A percentile compares a stretch with the other conserved stretches of the same genome.
Evolutionary conservation across 108 stramenopile species (phyloP).

Genomic region (Fistulifera pelliculosa): DNA sequence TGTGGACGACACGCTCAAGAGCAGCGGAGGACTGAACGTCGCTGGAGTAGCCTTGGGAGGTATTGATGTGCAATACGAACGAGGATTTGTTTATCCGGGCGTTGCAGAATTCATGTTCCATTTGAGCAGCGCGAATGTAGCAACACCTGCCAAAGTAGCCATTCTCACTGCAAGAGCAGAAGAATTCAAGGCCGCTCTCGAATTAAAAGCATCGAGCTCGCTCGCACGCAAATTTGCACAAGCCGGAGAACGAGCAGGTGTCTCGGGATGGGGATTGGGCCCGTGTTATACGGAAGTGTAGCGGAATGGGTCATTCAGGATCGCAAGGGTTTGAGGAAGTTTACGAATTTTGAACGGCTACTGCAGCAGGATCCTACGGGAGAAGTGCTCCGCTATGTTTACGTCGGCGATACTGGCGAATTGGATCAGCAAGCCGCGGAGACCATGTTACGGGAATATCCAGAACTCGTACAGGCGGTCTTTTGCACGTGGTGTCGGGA

Average conservation of each 20-base stretch:
- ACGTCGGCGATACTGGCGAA: slow-evolving; percentile 94
- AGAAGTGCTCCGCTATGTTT: slow-evolving; percentile 76
- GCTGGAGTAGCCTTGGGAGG: slow-evolving; percentile 85
- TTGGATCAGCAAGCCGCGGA: slow-evolving; percentile 88
- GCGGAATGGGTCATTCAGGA: slow-evolving; percentile 91
- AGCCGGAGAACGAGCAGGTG: slow-evolving; percentile 61
- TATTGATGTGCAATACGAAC: slow-evolving; percentile 85
- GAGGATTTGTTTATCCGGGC: slow-evolving; percentile 92
- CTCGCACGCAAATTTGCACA: slow-evolving; percentile 63
- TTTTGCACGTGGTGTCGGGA: slow-evolving; percentile 83
- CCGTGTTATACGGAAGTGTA: slow-evolving; percentile 90
- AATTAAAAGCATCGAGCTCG: slow-evolving; percentile 76
- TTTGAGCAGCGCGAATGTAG: slow-evolving; percentile 33
- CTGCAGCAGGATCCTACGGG: slow-evolving; percentile 80
- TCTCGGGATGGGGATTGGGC: slow-evolving; percentile 86
- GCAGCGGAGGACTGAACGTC: slow-evolving; percentile 79
- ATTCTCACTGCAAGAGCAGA: slow-evolving; percentile 90
- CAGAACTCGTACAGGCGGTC: slow-evolving; percentile 83
- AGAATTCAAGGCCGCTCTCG: slow-evolving; percentile 90
- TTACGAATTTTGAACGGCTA: slow-evolving; percentile 81
- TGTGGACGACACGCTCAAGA: slow-evolving; percentile 93
- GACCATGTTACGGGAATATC: slow-evolving; percentile 83
- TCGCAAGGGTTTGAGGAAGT: slow-evolving; percentile 84
- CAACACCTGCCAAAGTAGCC: slow-evolving; percentile 78
- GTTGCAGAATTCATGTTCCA: slow-evolving; percentile 91